phyloP scores from a whole-genome alignment of 208 protist species.

The Trypanosoma brucei region DNA sequence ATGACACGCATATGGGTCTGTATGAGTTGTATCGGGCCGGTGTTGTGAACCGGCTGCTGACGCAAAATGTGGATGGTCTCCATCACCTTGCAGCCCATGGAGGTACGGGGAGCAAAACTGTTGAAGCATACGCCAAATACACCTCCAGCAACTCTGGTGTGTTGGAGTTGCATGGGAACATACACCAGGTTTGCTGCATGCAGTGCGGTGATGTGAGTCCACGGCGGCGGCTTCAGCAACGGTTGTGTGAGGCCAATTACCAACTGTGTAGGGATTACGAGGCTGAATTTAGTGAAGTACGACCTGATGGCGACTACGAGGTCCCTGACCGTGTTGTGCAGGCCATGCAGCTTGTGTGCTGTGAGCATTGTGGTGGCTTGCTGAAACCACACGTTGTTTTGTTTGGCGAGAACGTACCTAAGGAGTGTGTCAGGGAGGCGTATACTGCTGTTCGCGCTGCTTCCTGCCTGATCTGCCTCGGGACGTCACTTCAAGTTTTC shows the following conservation, averaged over 20 bases:
- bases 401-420: constrained; percentile 72
- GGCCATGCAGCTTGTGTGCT: constrained; percentile 50
- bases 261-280: constrained; percentile 29
- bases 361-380: constrained; percentile 45
- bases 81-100: constrained; percentile 69
- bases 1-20: constrained; percentile 52
- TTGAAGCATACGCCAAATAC: constrained; percentile 36
- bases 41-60: constrained; percentile 48
- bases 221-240: constrained; percentile 39
- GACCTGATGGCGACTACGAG: constrained; percentile 71
- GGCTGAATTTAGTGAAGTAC: constrained; percentile 20
- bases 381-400: constrained; percentile 85
- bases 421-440: constrained; percentile 22
- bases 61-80: constrained; percentile 83
- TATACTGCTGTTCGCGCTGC: constrained; percentile 27
- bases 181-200: constrained; percentile 61
- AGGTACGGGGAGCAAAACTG: constrained; percentile 27
- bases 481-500: constrained; percentile 75
- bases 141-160: constrained; percentile 38
- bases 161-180: constrained; percentile 73
- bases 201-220: constrained; percentile 43
- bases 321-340: constrained; percentile 31
- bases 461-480: constrained; percentile 58
- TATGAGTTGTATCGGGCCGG: constrained; percentile 30
- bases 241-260: constrained; percentile 36